Percentiles rank a stretch among this genome's conserved stretches.
Evolutionary conservation across 257 asterid genomes (phyloP).

Genomic region (Penstemon newberryi): DNA sequence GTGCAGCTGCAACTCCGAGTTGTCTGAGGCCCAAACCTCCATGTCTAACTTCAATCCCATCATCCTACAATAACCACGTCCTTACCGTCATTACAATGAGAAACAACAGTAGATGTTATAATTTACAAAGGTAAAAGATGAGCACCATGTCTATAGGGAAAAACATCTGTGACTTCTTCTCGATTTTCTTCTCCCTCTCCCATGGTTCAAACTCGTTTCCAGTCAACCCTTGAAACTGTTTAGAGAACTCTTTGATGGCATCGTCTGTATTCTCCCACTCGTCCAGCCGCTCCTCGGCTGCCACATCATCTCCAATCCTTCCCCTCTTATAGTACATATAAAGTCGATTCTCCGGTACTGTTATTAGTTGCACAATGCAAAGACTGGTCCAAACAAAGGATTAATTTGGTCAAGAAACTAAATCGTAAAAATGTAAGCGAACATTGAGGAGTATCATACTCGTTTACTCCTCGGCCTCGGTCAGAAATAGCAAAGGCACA

Average conservation of each 20-base stretch:
- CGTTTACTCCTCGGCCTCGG: conserved; percentile 47
- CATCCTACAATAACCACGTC: conserved; percentile 44
- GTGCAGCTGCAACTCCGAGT: conserved; percentile 64
- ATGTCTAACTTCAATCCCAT: conserved; percentile 84
- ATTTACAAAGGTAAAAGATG: not conserved
- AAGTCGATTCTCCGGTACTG: conserved; percentile 51
- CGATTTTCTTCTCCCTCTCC: conserved; percentile 68
- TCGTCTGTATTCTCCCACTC: conserved; percentile 50
- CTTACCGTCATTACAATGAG: no score
- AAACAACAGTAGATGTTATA: no score
- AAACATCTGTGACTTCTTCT: conserved; percentile 52
- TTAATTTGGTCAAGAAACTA: not conserved
- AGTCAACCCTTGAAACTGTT: conserved; percentile 57
- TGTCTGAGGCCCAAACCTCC: conserved; percentile 81
- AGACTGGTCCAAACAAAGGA: conserved; percentile 36
- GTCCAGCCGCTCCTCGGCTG: conserved; percentile 54
- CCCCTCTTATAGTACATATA: conserved; percentile 78
- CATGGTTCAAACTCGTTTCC: conserved; percentile 72
- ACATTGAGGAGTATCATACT: conserved; percentile 40
- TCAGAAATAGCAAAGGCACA: conserved; percentile 64
- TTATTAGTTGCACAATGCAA: conserved; percentile 62
- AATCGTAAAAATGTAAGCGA: not conserved
- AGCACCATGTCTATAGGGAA: conserved; percentile 71
- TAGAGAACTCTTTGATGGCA: conserved; percentile 57
- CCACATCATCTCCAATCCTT: conserved; percentile 45